Evolutionary conservation across 164 flowering plant species (phyloP).

Genomic region (Kingdonia uniflora): DNA sequence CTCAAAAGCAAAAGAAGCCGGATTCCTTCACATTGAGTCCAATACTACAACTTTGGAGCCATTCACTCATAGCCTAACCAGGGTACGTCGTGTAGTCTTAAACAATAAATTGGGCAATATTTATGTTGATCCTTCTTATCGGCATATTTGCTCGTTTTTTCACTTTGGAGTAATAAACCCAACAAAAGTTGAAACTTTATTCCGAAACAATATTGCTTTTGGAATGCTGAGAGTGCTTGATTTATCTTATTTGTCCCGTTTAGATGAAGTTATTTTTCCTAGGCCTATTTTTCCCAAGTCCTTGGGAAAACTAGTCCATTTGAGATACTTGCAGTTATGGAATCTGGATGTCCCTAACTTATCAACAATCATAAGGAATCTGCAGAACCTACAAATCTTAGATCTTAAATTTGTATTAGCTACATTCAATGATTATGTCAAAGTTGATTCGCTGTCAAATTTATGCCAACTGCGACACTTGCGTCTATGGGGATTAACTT

Average conservation of each 20-base stretch:
- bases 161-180: background rate
- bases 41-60: too few species aligned
- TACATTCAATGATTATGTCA: too few species aligned
- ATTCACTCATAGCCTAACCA: background rate
- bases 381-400: slow-evolving; percentile 2
- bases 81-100: background rate
- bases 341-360: background rate
- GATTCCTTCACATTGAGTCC: background rate
- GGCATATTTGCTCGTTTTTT: slow-evolving; percentile 1
- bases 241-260: background rate
- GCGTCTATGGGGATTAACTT: background rate
- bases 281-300: background rate
- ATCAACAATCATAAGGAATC: background rate
- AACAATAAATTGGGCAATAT: background rate
- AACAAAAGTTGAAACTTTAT: background rate
- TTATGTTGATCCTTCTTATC: too few species aligned
- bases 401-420: slow-evolving; percentile 6
- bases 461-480: slow-evolving; percentile 1
- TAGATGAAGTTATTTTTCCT: background rate
- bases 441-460: background rate
- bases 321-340: slow-evolving; percentile 6
- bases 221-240: slow-evolving; percentile 8
- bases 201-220: background rate
- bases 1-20: slow-evolving; percentile 4
- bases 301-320: slow-evolving; percentile 3